Evolutionary conservation across 306 rosid genomes (phyloP).

Genomic region (Fagus crenata): DNA sequence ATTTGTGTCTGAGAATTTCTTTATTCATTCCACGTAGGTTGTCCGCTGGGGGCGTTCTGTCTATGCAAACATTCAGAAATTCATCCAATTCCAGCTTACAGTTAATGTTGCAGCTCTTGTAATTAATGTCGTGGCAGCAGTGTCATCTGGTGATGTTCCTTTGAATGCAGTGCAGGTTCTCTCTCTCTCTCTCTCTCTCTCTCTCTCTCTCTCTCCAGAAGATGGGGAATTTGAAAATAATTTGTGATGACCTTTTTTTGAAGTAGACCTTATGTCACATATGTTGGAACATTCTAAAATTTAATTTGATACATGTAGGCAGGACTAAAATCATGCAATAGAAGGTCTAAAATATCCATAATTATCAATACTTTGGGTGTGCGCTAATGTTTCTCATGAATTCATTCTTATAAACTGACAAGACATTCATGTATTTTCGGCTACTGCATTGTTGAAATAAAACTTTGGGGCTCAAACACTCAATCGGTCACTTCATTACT

Average conservation of each 20-base stretch:
- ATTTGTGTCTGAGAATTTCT: constrained; percentile 20
- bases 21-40: constrained; percentile 54
- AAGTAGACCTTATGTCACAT: too few relatives aligned
- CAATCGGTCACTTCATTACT: neutral
- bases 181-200: too few relatives aligned
- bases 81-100: constrained; percentile 96
- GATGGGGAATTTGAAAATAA: neutral
- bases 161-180: constrained; percentile 89
- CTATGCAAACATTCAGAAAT: constrained; percentile 95
- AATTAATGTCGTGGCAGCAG: constrained; percentile 90
- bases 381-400: neutral
- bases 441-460: neutral
- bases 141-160: constrained; percentile 79
- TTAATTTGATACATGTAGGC: constrained; percentile 15
- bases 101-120: constrained; percentile 97
- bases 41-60: constrained; percentile 99
- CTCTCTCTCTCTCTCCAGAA: neutral
- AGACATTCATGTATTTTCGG: neutral
- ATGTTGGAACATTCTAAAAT: constrained; percentile 15
- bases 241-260: constrained; percentile 4
- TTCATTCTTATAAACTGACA: neutral
- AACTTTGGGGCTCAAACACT: neutral
- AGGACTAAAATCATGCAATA: constrained; percentile 12
- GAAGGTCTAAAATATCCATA: neutral
- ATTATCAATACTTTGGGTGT: neutral